A percentile compares a stretch with the other conserved stretches of the same genome.
These are phyloP conservation scores for Hygrocybe coccinea DNA, from an alignment of 768 basidiomycete genomes.

Conservation along the genomic window DNA sequence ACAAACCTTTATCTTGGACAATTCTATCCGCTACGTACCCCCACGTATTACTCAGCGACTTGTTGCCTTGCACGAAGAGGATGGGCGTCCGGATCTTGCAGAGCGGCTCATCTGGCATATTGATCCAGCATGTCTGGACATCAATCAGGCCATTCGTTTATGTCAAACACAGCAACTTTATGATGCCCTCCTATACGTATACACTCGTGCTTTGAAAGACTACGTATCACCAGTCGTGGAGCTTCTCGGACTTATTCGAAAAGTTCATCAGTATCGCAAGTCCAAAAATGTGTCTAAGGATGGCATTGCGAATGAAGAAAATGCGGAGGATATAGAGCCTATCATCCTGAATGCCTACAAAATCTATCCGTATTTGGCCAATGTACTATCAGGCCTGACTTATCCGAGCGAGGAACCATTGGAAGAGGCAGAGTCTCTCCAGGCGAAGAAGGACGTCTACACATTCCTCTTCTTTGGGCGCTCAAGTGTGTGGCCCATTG, in stretches of 20 bases:
- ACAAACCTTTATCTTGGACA: slow-evolving; percentile 75
- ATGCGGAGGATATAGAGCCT: slow-evolving; percentile 43
- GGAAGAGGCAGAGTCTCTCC: slow-evolving; percentile 54
- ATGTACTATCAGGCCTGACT: slow-evolving; percentile 72
- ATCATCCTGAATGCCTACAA: slow-evolving; percentile 79
- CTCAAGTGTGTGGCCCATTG: slow-evolving; percentile 72
- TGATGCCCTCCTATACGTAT: slow-evolving; percentile 92
- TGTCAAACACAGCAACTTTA: slow-evolving; percentile 82
- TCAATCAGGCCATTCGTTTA: slow-evolving; percentile 85
- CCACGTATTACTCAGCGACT: slow-evolving; percentile 85
- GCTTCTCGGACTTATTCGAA: slow-evolving; percentile 69
- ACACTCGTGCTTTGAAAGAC: slow-evolving; percentile 82
- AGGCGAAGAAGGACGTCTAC: slow-evolving; percentile 74
- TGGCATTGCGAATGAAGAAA: slow-evolving; percentile 20
- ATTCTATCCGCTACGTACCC: slow-evolving; percentile 69
- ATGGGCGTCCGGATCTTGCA: slow-evolving; percentile 64
- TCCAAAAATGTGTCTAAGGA: slow-evolving; percentile 27
- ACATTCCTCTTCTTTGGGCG: slow-evolving; percentile 79
- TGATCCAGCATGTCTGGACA: slow-evolving; percentile 83
- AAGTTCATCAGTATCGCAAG: slow-evolving; percentile 53
- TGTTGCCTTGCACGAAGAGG: slow-evolving; percentile 70
- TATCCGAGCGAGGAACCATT: slow-evolving; percentile 83
- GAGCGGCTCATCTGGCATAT: slow-evolving; percentile 96
- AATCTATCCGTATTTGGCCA: slow-evolving; percentile 82
- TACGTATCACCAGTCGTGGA: slow-evolving; percentile 87